Evolutionary conservation across 2,329 filamentous ascomycete species (phyloP), one percentile per base, ranked within the genome.

Genomic region (Pseudogymnoascus sp.): DNA sequence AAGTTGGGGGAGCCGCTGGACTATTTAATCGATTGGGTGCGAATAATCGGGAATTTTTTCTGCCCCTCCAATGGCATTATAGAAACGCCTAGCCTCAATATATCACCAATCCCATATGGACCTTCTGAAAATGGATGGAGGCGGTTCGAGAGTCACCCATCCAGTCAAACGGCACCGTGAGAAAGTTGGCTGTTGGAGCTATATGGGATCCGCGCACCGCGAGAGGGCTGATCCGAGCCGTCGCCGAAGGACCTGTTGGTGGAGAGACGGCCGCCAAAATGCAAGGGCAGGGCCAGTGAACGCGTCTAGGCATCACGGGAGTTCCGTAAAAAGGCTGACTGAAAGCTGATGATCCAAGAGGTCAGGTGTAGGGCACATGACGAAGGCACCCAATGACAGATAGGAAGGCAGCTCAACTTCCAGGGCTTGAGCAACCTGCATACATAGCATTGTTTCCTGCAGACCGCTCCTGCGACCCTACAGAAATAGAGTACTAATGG

Each of bases 261-360:
- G 26, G 50, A 56, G 50, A 56, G 28, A 56, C 10, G 26, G 50
- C 28, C 50, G 28, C 50, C 26, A 56, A 33, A 56, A 8, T 28
- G 28, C 50, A 56, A 5, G 50, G 50, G 19, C 26, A 19, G 28
- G 46, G 50, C 50, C 28, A 33, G 50, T 56, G 50, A 56, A 56
- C 50, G 50, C 50, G 50, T 56, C 50, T 56, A 56, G 50, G 28
- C 50, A 56, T 56, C 50, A 56, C 50, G 50, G 50, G 50, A 56
- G 50, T 56, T 56, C 50, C 50, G 50, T 56, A 33, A 56, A 56
- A 33, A 33, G 16, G 50, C 50, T 56, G 50, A 56, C 50, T 56
- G 50, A 56, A 56, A 35, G 50, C 50, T 56, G 50, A 56, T 14
- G 28, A 35, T 56, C 50, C 50, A 56, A 56, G 28, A 33, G 50